Base-by-base conservation (phyloP, 2,329 filamentous ascomycete species). In the Metarhizium brunneum region DNA sequence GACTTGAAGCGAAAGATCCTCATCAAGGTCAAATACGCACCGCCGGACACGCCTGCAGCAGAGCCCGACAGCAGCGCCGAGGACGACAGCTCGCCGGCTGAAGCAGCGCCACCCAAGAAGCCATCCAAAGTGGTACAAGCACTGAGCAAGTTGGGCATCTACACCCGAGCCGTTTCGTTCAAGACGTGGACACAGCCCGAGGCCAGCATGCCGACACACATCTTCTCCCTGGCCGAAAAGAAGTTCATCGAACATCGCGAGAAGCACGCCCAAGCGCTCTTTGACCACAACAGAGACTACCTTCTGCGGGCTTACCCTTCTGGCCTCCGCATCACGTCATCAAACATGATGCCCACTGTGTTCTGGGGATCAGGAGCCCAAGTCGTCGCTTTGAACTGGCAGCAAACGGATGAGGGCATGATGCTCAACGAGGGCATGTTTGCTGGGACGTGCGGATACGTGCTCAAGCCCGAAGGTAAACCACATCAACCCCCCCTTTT, bases 361-460 rank as follows among this genome's bases (percentile, higher is more conserved):
- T 94, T 92, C 70, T 96, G 92, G 92, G 81, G 90, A 36, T 86
- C 89, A 60, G 92, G 92, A 14, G 86, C 95, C 3, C 92, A 96
- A 70, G 86, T 96, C 62, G 90, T 95, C 1, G 92, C 92, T 0
- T 76, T 97, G 58, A 96, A 96, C 72, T 97, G 92, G 90, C 92
- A 97, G 70, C 86, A 85, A 58, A 85, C 88, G 69, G 91, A 96
- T 65, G 87, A 90, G 62, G 91, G 90, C 36, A 95, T 95, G 86
- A 96, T 96, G 92, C 80, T 96, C 14, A 96, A 96, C 66, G 86
- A 94, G 66, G 92, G 84, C 62, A 94, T 95, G 90, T 96, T 96
- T 70, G 81, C 84, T 2, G 88, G 86, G 11, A 89, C 88, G 0
- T 79, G 79, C n/a, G 92, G 92, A 25, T 96, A 91, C 75, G 84